Conservation (phyloP, 495 filamentous ascomycete genomes). For the Cladorrhinum samala region DNA sequence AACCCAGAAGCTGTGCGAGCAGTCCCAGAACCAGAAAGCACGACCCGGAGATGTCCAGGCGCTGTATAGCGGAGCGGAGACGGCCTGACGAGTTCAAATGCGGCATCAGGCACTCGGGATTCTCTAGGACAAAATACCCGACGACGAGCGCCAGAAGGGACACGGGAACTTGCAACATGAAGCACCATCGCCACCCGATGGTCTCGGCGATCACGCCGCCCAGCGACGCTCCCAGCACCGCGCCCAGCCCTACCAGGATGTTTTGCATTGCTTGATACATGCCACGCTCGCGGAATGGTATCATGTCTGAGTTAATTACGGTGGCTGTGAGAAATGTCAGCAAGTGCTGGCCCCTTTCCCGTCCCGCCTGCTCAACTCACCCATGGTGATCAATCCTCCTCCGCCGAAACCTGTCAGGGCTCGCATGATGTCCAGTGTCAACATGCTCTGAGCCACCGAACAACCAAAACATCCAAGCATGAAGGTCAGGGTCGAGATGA, state of each 20-base stretch:
- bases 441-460: slow-evolving; percentile 36
- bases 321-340: slow-evolving; percentile 41
- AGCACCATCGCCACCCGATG: slow-evolving; percentile 48
- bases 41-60: slow-evolving; percentile 53
- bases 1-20: slow-evolving; percentile 49
- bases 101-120: slow-evolving; percentile 22
- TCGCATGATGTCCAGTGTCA: slow-evolving; percentile 38
- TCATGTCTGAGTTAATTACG: slow-evolving; percentile 61
- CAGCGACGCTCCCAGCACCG: slow-evolving; percentile 43
- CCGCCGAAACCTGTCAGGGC: slow-evolving; percentile 53
- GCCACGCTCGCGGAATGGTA: slow-evolving; percentile 53
- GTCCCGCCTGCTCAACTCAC: slow-evolving; percentile 33
- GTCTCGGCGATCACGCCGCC: slow-evolving; percentile 45
- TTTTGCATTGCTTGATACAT: slow-evolving; percentile 65
- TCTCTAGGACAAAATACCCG: slow-evolving; percentile 48
- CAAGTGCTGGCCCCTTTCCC: no score
- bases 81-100: slow-evolving; percentile 13
- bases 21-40: slow-evolving; percentile 50
- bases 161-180: slow-evolving; percentile 46
- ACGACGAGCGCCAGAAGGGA: slow-evolving; percentile 49
- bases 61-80: slow-evolving; percentile 40
- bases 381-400: slow-evolving; percentile 57
- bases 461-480: slow-evolving; percentile 43
- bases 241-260: slow-evolving; percentile 51
- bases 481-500: slow-evolving; percentile 43